phyloP scores from a whole-genome alignment of 768 basidiomycete genomes.

The Phanerodontia chrysosporium region DNA sequence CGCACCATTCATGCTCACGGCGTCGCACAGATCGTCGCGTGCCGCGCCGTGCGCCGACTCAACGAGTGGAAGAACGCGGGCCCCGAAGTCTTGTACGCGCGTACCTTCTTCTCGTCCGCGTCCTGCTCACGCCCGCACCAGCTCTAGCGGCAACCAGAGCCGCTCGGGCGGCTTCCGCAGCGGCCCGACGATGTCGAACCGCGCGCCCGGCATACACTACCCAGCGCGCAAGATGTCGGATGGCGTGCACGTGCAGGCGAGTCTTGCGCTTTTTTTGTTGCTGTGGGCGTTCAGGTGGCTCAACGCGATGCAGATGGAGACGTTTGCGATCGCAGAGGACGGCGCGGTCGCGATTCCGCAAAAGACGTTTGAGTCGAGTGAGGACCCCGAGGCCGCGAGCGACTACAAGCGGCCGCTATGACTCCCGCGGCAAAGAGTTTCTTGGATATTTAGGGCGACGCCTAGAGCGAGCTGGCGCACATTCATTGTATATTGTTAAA shows the following conservation, averaged over 20 bases:
- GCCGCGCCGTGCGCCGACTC: slow-evolving; percentile 58
- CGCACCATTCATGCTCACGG: background rate
- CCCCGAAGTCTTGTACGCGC: slow-evolving; percentile 37
- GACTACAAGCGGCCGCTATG: slow-evolving; percentile 14
- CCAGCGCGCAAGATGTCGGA: slow-evolving; percentile 24
- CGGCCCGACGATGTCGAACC: background rate
- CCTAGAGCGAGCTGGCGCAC: too few species aligned
- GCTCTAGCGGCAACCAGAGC: background rate
- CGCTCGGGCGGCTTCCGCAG: background rate
- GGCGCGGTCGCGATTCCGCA: background rate
- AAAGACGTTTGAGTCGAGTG: background rate
- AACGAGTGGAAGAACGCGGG: slow-evolving; percentile 49
- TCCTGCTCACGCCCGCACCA: slow-evolving; percentile 12
- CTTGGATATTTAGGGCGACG: background rate
- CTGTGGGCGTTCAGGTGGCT: slow-evolving; percentile 5
- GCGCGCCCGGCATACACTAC: slow-evolving; percentile 1
- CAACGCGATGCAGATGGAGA: slow-evolving; percentile 54
- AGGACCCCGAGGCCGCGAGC: slow-evolving; percentile 8
- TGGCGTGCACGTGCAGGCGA: slow-evolving; percentile 57
- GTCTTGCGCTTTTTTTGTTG: slow-evolving; percentile 2
- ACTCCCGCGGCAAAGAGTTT: background rate
- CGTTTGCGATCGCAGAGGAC: slow-evolving; percentile 35
- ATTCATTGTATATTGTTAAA: too few species aligned
- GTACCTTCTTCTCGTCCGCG: background rate
- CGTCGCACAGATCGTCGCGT: slow-evolving; percentile 54